phyloP scores from a whole-genome alignment of 2,329 filamentous ascomycete genomes.

The Xylariaceae sp. region DNA sequence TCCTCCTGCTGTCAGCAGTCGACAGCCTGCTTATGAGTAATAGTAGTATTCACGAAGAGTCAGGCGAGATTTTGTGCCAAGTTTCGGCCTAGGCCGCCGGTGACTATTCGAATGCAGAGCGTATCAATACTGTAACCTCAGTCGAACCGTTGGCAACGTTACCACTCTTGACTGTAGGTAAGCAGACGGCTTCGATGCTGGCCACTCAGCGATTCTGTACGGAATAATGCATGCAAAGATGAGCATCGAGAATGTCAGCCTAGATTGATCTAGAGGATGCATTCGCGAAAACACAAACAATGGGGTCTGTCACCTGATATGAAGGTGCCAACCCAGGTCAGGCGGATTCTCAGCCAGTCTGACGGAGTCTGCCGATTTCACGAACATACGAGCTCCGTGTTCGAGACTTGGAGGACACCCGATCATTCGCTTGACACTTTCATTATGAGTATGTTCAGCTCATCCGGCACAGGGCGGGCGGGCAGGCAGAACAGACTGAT shows the following conservation, averaged over 20 bases:
- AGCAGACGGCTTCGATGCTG: not conserved
- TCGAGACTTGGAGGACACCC: too few relatives aligned
- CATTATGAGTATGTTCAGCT: too few relatives aligned
- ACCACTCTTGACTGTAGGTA: not conserved
- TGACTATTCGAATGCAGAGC: not conserved
- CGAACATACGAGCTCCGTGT: too few relatives aligned
- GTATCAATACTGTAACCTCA: conserved; percentile 3
- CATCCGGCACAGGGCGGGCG: too few relatives aligned
- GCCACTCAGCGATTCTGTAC: too few relatives aligned
- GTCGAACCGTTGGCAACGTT: not conserved
- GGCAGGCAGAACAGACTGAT: too few relatives aligned
- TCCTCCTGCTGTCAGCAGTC: not conserved
- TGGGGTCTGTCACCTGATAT: not conserved
- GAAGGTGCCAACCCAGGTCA: not conserved
- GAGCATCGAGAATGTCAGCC: not conserved
- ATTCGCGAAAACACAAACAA: not conserved
- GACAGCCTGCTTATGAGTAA: not conserved
- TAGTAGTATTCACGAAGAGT: not conserved
- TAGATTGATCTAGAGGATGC: not conserved
- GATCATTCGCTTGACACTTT: too few relatives aligned
- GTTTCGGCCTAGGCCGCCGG: not conserved
- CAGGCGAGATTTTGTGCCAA: not conserved
- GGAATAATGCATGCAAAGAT: not conserved
- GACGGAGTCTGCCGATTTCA: too few relatives aligned
- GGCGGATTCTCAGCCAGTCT: not conserved